These are phyloP conservation scores for Penicillium waksmanii DNA, from an alignment of 495 filamentous ascomycete species.

Conservation along the genomic window DNA sequence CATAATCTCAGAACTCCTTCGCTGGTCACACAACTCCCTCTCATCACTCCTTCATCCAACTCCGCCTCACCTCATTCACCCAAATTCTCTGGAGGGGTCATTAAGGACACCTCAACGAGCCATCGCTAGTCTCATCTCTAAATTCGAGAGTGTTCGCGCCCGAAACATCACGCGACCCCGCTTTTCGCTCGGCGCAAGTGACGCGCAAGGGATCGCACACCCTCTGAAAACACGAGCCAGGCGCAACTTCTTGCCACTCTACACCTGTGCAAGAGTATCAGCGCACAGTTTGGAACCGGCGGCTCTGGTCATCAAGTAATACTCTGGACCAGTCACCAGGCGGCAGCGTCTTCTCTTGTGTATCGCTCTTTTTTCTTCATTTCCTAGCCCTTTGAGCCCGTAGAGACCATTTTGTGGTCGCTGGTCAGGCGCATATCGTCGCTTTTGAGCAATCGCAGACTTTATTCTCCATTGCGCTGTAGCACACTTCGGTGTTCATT, in stretches of 20 bases:
- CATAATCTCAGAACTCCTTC: conserved; percentile 8
- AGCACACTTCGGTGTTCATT: conserved; percentile 35
- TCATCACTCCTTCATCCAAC: conserved; percentile 19
- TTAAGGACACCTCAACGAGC: neutral
- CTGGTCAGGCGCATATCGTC: conserved; percentile 34
- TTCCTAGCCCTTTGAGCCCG: conserved; percentile 40
- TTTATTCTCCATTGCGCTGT: conserved; percentile 39
- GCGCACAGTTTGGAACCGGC: conserved; percentile 25
- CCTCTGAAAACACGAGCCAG: conserved; percentile 21
- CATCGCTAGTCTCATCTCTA: neutral
- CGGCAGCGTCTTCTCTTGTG: conserved; percentile 43
- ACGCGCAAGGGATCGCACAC: conserved; percentile 34
- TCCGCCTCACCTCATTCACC: conserved; percentile 12
- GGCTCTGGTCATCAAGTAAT: conserved; percentile 42
- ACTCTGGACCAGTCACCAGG: conserved; percentile 38
- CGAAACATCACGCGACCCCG: conserved; percentile 40
- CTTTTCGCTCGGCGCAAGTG: conserved; percentile 33
- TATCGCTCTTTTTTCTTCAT: conserved; percentile 38
- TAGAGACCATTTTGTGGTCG: conserved; percentile 43
- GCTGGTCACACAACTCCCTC: conserved; percentile 18
- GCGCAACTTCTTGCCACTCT: conserved; percentile 21
- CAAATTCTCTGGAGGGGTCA: conserved; percentile 3
- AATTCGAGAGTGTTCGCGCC: conserved; percentile 2
- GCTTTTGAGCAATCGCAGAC: conserved; percentile 20
- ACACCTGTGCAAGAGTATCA: conserved; percentile 10